These are phyloP conservation scores for Clitoria ternatea DNA, from an alignment of 306 rosid genomes.

Conservation along the genomic window DNA sequence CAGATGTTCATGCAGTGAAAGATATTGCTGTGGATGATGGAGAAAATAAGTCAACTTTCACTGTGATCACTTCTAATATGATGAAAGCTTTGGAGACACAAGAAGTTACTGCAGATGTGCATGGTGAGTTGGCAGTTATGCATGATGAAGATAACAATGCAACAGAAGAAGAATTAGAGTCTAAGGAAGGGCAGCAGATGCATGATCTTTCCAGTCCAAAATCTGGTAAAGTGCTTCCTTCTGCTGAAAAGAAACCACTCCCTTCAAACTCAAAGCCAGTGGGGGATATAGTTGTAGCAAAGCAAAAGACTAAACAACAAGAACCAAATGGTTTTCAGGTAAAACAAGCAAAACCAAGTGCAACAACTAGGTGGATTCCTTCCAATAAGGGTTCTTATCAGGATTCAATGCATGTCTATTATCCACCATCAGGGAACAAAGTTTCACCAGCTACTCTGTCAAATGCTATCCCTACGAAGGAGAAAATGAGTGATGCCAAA, in stretches of 20 bases:
- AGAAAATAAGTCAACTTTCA: too few relatives aligned
- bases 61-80: constrained; percentile 37
- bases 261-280: constrained; percentile 32
- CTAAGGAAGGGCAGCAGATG: constrained; percentile 42
- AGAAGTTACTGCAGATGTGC: constrained; percentile 44
- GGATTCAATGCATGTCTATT: constrained; percentile 58
- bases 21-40: constrained; percentile 84
- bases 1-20: constrained; percentile 56
- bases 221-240: constrained; percentile 42
- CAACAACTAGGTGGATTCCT: constrained; percentile 68
- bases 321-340: constrained; percentile 44
- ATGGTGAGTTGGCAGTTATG: constrained; percentile 40
- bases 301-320: constrained; percentile 55
- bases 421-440: constrained; percentile 64
- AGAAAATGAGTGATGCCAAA: constrained; percentile 42
- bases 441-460: constrained; percentile 45
- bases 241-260: constrained; percentile 42
- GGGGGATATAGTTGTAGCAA: constrained; percentile 39
- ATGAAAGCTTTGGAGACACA: constrained; percentile 34
- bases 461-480: constrained; percentile 33
- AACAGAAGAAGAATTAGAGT: constrained; percentile 32
- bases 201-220: constrained; percentile 39
- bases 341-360: constrained; percentile 57
- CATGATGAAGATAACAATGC: constrained; percentile 45
- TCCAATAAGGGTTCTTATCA: constrained; percentile 57